Base-by-base conservation (phyloP, 2,329 filamentous ascomycete species). In the Hypoxylon sp. region DNA sequence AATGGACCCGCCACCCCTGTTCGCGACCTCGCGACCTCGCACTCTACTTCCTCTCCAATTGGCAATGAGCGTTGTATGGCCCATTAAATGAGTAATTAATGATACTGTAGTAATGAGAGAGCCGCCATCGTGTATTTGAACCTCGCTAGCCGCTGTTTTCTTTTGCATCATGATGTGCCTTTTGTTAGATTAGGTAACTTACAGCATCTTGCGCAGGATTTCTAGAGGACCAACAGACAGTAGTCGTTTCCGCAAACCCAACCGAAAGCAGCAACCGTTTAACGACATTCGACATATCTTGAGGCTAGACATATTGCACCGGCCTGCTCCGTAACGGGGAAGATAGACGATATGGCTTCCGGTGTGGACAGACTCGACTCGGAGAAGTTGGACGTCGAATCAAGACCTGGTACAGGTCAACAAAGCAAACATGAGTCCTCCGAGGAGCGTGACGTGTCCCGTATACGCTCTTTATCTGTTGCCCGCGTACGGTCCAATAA, bases 401-500 rank as follows among this genome's bases (percentile, higher is more conserved):
- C 60, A 4, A 52, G 59, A 23, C 48, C 37, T 5, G 48, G 19
- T 1, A 52, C 57, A 27, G 45, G 12, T 2, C n/a, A 11, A 23
- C 52, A 32, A 32, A 58, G 29, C 9, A 60, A 14, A 47, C 27
- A 48, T 30, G 34, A 55, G 5, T 61, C 59, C 8, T 11, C n/a
- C 9, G 16, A 19, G 7, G 51, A 51, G 3, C 43, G 41, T 14
- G 39, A 9, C n/a, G 6, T 56, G 19, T 43, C 51, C 29, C 61
- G 50, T 11, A 34, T 60, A 54, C 52, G 57, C 9, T 52, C 45
- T 37, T 41, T 39, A 7, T 65, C 62, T 11, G 41, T 67, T n/a
- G n/a, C 27, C 2, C 65, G 52, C 39, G n/a, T 59, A 19, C 72
- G 72, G 12, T 75, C 73, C 30, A 71, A 74, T 16, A 75, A 74